Evolutionary conservation across 495 filamentous ascomycete genomes (phyloP), one percentile per base, ranked within the genome.

Genomic region (Lichenothelia convexa): DNA sequence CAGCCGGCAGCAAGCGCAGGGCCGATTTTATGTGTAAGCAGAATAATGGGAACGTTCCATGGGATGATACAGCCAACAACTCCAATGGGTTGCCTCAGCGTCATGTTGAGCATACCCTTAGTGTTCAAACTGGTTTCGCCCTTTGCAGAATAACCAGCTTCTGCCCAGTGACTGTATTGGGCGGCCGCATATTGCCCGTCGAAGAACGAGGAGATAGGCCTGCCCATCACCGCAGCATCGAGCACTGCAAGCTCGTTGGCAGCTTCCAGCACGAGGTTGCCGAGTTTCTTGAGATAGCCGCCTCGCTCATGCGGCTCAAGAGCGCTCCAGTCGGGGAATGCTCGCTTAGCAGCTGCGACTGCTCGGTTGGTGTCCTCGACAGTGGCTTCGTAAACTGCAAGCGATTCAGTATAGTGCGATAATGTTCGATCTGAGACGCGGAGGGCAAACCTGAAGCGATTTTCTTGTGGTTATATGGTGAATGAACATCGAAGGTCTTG

Each of bases 281-380:
- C 65, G 0, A 76, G 58, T 39, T 67, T 68, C 42, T 60, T 60
- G 30, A 79, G 42, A 46, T 59, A 60, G 0, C 38, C 42, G 5
- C 54, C 62, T 12, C 69, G 56, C 30, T 59, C 48, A 4, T 52
- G 19, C 0, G 64, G 62, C 4, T 56, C 54, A 13, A 70, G 54
- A 5, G 54, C 56, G 2, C 59, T 61, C 72, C 73, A 78, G 15
- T 59, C 52, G 15, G 67, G 67, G 40, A 73, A 69, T 5, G 74
- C 70, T 3, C 59, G 60, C 38, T 67, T 65, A 19, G 73, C 75
- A 11, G 71, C 64, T 3, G 61, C 61, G 1, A 77, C 68, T 11
- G 73, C 71, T 2, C 45, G 49, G 49, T 77, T 62, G 42, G 67
- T 60, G 43, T 80, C 71, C 3, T 61, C 48, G 22, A 52, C 54